Percentiles rank a stretch among this genome's conserved stretches.
Evolutionary conservation across 1,139 yeast genomes (phyloP).

Genomic region (Maudiozyma humilis): DNA sequence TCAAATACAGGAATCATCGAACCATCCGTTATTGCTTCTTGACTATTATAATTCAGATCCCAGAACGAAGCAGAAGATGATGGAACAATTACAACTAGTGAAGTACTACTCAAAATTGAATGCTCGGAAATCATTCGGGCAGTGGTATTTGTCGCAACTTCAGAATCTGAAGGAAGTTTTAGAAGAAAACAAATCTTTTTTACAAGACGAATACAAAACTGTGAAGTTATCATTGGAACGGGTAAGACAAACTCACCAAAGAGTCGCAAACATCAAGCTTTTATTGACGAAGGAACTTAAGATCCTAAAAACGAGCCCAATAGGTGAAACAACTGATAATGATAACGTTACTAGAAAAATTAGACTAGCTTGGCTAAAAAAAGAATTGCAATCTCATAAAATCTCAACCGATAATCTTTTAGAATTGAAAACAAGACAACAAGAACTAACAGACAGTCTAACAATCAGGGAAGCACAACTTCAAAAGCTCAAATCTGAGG

Average conservation of each 20-base stretch:
- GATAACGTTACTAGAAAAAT: constrained; percentile 24
- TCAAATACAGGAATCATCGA: constrained; percentile 30
- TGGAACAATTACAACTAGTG: constrained; percentile 19
- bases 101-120: constrained; percentile 23
- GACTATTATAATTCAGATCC: constrained; percentile 19
- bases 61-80: constrained; percentile 14
- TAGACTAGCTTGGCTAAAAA: constrained; percentile 27
- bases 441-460: background rate
- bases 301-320: constrained; percentile 37
- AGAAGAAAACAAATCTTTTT: constrained; percentile 42
- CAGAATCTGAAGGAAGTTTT: constrained; percentile 28
- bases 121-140: constrained; percentile 28
- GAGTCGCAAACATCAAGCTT: constrained; percentile 42
- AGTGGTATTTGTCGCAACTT: constrained; percentile 30
- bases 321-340: constrained; percentile 25
- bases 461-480: background rate
- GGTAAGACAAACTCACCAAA: constrained; percentile 36
- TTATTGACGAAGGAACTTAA: constrained; percentile 40
- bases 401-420: constrained; percentile 6
- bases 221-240: constrained; percentile 30
- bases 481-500: background rate
- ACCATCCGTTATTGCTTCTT: constrained; percentile 22
- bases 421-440: constrained; percentile 1
- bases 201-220: constrained; percentile 40
- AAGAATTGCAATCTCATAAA: constrained; percentile 18